phyloP scores from a whole-genome alignment of 2,329 filamentous ascomycete species.

The Clarireedia paspali region DNA sequence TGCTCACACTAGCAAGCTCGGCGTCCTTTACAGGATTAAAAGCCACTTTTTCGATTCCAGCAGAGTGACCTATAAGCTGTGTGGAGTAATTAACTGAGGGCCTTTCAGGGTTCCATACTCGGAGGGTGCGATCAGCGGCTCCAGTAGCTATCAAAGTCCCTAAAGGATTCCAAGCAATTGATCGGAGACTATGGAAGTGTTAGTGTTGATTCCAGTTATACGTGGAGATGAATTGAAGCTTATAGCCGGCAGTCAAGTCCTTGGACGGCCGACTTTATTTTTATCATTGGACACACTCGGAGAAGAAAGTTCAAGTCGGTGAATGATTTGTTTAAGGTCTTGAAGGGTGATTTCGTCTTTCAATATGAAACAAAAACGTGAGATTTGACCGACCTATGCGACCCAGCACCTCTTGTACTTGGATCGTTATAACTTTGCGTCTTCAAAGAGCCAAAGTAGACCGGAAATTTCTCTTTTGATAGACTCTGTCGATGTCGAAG shows the following conservation, averaged over 20 bases:
- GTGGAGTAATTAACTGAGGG: conserved; percentile 67
- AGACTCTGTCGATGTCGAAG: conserved; percentile 44
- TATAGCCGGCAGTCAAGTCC: no score
- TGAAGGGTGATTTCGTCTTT: no score
- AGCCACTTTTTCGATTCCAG: conserved; percentile 64
- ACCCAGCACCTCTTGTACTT: conserved; percentile 43
- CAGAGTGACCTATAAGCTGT: conserved; percentile 61
- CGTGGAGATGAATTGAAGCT: background rate
- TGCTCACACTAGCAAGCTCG: conserved; percentile 67
- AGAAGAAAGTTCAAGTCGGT: no score
- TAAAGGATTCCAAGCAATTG: conserved; percentile 82
- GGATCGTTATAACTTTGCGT: conserved; percentile 64
- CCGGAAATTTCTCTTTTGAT: conserved; percentile 62
- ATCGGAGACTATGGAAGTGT: conserved; percentile 51
- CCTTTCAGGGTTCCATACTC: conserved; percentile 77
- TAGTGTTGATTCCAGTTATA: background rate
- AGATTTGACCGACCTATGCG: conserved; percentile 45
- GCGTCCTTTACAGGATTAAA: conserved; percentile 73
- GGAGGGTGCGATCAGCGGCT: conserved; percentile 58
- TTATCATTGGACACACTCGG: no score
- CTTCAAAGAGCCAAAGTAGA: conserved; percentile 59
- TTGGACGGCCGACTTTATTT: no score
- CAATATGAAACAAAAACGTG: background rate
- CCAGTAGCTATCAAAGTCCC: conserved; percentile 81
- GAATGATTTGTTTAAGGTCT: no score